Percentiles rank a stretch among this genome's conserved stretches.
Conservation (phyloP, 345 rosid species). For the Citrus trifoliata region DNA sequence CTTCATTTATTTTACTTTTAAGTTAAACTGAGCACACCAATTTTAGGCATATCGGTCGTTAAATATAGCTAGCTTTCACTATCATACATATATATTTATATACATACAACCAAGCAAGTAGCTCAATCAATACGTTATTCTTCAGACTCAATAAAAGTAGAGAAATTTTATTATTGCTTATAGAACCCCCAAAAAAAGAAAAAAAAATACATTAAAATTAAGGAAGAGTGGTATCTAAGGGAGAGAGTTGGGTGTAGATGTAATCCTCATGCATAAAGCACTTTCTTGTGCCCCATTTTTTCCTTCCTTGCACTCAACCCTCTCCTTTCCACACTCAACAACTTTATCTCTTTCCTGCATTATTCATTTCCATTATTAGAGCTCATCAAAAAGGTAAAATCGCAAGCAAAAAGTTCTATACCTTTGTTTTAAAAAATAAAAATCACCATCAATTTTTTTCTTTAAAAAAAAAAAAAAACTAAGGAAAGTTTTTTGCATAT, state of each 20-base stretch:
- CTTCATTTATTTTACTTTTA: no score
- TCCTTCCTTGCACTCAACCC: slow-evolving; percentile 20
- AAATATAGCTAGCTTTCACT: not conserved
- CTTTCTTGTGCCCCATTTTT: slow-evolving; percentile 11
- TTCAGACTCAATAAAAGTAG: not conserved
- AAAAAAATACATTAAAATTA: no score
- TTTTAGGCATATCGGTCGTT: no score
- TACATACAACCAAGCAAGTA: not conserved
- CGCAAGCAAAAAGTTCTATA: no score
- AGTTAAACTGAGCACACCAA: no score
- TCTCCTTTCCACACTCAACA: slow-evolving; percentile 6
- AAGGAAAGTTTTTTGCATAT: no score
- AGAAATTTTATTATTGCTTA: not conserved
- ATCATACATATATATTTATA: no score
- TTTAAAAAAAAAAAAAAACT: no score
- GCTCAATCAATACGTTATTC: not conserved
- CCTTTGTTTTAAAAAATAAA: no score
- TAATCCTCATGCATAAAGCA: slow-evolving; percentile 19
- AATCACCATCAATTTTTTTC: no score
- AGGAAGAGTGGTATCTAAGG: not conserved
- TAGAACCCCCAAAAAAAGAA: no score
- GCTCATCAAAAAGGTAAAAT: no score
- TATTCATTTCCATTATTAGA: not conserved
- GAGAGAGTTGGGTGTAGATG: slow-evolving; percentile 25
- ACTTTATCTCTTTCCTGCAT: not conserved